A percentile compares a stretch with the other conserved stretches of the same genome.
Conservation (phyloP, 2,329 filamentous ascomycete species). For the Hirsutella minnesotensis region DNA sequence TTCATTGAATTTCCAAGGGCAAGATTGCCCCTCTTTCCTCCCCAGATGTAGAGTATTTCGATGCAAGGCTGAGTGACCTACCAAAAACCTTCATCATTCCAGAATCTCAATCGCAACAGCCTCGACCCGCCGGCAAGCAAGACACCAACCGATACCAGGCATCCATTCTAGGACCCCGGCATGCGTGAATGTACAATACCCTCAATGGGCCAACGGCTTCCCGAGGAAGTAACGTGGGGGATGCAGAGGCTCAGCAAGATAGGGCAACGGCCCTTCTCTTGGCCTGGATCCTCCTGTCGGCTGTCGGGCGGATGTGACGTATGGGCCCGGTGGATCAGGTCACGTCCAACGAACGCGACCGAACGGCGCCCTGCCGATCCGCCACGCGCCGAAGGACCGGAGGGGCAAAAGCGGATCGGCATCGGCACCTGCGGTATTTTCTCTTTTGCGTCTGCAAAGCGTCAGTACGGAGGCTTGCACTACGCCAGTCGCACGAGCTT, state of each 20-base stretch:
- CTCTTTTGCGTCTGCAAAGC: neutral
- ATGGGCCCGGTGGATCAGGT: neutral
- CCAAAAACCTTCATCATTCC: too few species aligned
- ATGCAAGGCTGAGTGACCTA: too few species aligned
- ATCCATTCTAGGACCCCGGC: too few species aligned
- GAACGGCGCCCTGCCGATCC: neutral
- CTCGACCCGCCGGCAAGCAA: neutral
- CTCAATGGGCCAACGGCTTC: too few species aligned
- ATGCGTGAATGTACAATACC: too few species aligned
- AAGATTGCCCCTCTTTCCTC: too few species aligned
- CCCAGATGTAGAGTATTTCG: too few species aligned
- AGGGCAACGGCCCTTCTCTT: neutral
- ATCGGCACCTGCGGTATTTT: neutral
- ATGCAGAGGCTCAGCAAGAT: neutral
- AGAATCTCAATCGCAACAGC: too few species aligned
- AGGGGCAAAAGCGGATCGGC: neutral
- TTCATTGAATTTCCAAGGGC: too few species aligned
- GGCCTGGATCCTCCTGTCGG: neutral
- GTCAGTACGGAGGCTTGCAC: neutral
- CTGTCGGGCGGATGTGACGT: neutral
- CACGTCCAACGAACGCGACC: neutral
- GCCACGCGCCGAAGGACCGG: neutral
- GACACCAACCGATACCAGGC: too few species aligned
- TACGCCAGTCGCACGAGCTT: neutral
- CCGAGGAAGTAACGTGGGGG: neutral